Evolutionary conservation across 1,284 basidiomycete genomes (phyloP).

Genomic region (Cryptococcus sp.): DNA sequence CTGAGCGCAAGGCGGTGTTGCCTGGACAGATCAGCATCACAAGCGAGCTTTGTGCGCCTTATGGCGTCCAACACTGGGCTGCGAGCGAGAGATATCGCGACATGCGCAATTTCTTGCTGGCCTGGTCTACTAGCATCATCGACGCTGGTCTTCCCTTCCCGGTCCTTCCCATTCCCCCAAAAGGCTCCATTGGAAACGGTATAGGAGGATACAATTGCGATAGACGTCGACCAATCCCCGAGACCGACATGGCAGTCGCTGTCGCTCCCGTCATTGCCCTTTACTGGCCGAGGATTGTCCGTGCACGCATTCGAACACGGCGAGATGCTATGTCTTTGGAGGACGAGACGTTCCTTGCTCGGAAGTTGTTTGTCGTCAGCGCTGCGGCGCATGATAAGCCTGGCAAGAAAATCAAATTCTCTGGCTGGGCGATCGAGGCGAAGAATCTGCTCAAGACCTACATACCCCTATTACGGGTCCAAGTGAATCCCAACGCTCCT

Average conservation of each 20-base stretch:
- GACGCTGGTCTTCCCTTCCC: slow-evolving; percentile 25
- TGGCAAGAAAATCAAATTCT: background rate
- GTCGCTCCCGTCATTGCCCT: slow-evolving; percentile 24
- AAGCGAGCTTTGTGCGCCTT: slow-evolving; percentile 14
- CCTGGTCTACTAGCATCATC: slow-evolving; percentile 23
- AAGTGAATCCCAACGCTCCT: background rate
- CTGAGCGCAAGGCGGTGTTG: slow-evolving; percentile 6
- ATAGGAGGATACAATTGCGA: slow-evolving; percentile 24
- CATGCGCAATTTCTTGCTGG: slow-evolving; percentile 18
- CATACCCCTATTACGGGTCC: background rate
- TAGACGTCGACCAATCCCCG: slow-evolving; percentile 32
- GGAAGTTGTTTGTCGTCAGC: slow-evolving; percentile 27
- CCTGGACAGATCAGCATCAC: slow-evolving; percentile 13
- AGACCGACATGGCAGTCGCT: slow-evolving; percentile 25
- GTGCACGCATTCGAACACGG: slow-evolving; percentile 19
- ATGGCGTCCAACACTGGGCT: slow-evolving; percentile 7
- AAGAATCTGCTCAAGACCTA: background rate
- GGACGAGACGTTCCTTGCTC: slow-evolving; percentile 26
- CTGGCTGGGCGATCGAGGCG: background rate
- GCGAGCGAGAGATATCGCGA: slow-evolving; percentile 17
- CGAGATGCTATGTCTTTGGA: slow-evolving; percentile 18
- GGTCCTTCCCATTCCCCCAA: slow-evolving; percentile 18
- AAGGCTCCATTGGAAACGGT: slow-evolving; percentile 31
- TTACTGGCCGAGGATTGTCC: slow-evolving; percentile 30
- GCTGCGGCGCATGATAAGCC: slow-evolving; percentile 1